phyloP scores from a whole-genome alignment of 176 grass and related monocot genomes.

The Phyllostachys edulis region DNA sequence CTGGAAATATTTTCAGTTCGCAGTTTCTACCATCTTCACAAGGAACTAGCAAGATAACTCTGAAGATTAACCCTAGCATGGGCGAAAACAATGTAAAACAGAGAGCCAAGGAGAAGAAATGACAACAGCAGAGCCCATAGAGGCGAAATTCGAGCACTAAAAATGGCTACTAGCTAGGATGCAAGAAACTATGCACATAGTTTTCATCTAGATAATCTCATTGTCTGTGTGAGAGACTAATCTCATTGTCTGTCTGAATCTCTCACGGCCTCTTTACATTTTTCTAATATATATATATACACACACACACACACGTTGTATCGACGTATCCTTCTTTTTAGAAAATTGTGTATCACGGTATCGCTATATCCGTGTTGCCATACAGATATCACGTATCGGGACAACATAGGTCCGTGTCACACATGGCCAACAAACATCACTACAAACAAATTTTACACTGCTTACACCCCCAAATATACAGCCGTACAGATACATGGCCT shows the following conservation, averaged over 20 bases:
- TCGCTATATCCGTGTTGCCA: too few relatives aligned
- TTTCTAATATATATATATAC: too few relatives aligned
- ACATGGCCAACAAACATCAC: conserved; percentile 19
- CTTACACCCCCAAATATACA: conserved; percentile 44
- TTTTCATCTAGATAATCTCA: too few relatives aligned
- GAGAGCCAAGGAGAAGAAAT: background rate
- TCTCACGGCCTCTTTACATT: too few relatives aligned
- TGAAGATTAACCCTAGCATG: background rate
- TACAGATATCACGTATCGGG: too few relatives aligned
- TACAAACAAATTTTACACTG: conserved; percentile 30
- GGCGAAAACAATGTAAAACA: background rate
- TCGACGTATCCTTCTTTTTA: too few relatives aligned
- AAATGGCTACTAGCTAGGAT: too few relatives aligned
- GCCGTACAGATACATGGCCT: background rate
- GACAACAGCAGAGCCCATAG: background rate
- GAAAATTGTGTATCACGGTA: too few relatives aligned
- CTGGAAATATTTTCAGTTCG: background rate
- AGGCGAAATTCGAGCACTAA: background rate
- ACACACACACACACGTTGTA: too few relatives aligned
- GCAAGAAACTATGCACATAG: too few relatives aligned
- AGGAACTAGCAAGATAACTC: background rate
- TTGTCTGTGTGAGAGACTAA: too few relatives aligned
- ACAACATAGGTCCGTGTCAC: background rate
- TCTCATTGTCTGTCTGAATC: too few relatives aligned
- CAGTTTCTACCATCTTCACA: background rate